These are phyloP conservation scores for Colletotrichum melonis DNA, from an alignment of 2,329 filamentous ascomycete genomes.

Conservation along the genomic window DNA sequence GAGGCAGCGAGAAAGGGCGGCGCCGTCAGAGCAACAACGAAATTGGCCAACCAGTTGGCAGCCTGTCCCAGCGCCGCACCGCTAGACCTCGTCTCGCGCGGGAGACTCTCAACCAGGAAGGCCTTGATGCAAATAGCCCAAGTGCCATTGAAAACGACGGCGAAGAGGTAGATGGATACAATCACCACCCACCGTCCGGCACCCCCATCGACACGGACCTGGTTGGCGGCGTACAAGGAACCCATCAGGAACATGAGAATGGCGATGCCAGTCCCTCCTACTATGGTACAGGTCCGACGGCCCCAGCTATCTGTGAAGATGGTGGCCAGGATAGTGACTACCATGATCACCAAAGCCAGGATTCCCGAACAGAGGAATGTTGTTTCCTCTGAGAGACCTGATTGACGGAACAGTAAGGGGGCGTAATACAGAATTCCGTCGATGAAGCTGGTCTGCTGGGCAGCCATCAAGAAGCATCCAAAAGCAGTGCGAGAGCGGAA, in stretches of 20 bases:
- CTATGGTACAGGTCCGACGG: conserved; percentile 62
- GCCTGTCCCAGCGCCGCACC: conserved; percentile 65
- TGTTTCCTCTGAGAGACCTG: conserved; percentile 65
- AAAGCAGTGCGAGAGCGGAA: conserved; percentile 59
- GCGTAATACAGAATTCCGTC: conserved; percentile 73
- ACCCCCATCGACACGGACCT: conserved; percentile 48
- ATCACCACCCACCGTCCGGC: conserved; percentile 62
- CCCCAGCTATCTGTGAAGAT: conserved; percentile 68
- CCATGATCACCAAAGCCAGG: conserved; percentile 66
- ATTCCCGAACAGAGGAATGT: conserved; percentile 69
- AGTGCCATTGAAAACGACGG: conserved; percentile 55
- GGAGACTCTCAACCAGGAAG: conserved; percentile 67
- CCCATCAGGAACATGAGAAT: conserved; percentile 65
- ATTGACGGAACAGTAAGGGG: conserved; percentile 68
- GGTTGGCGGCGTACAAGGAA: conserved; percentile 57
- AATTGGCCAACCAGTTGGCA: conserved; percentile 62
- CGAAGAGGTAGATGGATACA: conserved; percentile 61
- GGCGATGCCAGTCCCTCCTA: conserved; percentile 62
- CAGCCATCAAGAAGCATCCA: conserved; percentile 66
- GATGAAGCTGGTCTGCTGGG: conserved; percentile 68
- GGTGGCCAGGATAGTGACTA: conserved; percentile 64
- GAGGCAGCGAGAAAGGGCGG: conserved; percentile 51
- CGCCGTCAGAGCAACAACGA: conserved; percentile 56
- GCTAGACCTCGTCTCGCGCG: conserved; percentile 62
- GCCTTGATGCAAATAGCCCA: conserved; percentile 64